A percentile compares a stretch with the other conserved stretches of the same genome.
Evolutionary conservation across 192 early-diverging fungal species (phyloP).

Genomic region (Rhizoclosmatium globosum): DNA sequence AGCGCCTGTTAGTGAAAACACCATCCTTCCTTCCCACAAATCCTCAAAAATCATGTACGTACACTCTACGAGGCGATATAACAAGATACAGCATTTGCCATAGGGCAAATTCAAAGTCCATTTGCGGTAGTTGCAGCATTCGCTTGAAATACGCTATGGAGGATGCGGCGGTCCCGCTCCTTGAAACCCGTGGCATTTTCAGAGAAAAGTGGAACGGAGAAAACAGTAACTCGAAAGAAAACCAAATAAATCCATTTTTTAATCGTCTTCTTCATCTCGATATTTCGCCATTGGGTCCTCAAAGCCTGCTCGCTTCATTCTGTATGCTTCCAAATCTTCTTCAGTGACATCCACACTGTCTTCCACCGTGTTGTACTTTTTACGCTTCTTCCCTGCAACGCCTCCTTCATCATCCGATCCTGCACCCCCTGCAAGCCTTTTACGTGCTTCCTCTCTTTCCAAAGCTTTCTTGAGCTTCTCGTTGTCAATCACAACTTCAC

Average conservation of each 20-base stretch:
- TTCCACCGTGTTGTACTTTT: constrained; percentile 41
- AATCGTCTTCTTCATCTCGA: constrained; percentile 49
- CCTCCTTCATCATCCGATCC: constrained; percentile 29
- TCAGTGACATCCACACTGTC: constrained; percentile 61
- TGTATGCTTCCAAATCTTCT: constrained; percentile 75
- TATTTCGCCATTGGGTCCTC: constrained; percentile 75
- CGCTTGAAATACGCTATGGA: constrained; percentile 32
- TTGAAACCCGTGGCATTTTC: constrained; percentile 21
- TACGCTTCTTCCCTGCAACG: constrained; percentile 10
- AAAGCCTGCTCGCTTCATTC: constrained; percentile 47
- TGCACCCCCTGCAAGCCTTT: constrained; percentile 11
- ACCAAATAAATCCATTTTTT: neutral
- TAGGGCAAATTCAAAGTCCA: constrained; percentile 89
- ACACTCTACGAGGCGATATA: constrained; percentile 85
- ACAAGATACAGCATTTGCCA: constrained; percentile 90
- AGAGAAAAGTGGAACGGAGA: neutral
- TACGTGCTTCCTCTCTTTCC: constrained; percentile 53
- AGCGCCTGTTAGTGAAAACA: neutral
- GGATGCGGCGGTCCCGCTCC: neutral
- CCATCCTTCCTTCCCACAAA: neutral
- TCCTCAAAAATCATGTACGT: constrained; percentile 38
- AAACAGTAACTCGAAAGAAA: neutral
- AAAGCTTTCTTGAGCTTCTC: constrained; percentile 62
- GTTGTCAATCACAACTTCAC: constrained; percentile 63
- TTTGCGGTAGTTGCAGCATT: constrained; percentile 60